phyloP scores from a whole-genome alignment of 768 basidiomycete genomes.

The Psilocybe cubensis region DNA sequence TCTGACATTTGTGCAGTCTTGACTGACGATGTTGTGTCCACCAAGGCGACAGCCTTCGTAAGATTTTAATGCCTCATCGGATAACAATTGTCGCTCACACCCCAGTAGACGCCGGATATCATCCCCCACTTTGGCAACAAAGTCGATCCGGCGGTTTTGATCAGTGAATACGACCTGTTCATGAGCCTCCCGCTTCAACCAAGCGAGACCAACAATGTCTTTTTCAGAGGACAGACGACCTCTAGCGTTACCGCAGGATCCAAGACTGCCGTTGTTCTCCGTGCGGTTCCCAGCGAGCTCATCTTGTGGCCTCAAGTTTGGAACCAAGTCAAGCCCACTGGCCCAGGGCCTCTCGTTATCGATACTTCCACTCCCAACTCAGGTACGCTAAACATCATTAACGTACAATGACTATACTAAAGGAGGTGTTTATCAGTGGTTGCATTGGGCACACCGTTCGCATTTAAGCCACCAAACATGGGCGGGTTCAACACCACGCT shows the following conservation, averaged over 20 bases:
- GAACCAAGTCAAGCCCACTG: background rate
- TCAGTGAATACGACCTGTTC: background rate
- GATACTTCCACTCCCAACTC: background rate
- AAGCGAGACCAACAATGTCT: background rate
- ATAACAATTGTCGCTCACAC: background rate
- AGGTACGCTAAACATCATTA: background rate
- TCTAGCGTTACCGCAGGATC: background rate
- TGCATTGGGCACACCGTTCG: background rate
- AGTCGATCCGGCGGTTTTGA: background rate
- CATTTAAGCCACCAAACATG: background rate
- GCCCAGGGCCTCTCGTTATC: background rate
- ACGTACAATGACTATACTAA: background rate
- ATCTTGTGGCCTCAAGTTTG: slow-evolving; percentile 1
- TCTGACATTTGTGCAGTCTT: background rate
- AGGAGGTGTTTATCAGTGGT: background rate
- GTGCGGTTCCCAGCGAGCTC: slow-evolving; percentile 1
- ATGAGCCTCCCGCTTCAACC: background rate
- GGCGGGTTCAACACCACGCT: background rate
- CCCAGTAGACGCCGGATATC: background rate
- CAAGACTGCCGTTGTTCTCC: background rate
- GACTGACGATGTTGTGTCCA: background rate
- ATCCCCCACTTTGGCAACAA: background rate
- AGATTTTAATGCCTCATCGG: background rate
- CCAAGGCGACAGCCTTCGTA: background rate
- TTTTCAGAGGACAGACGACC: background rate